phyloP scores from a whole-genome alignment of 2,329 filamentous ascomycete species.

The Ophiostoma fasciatum region DNA sequence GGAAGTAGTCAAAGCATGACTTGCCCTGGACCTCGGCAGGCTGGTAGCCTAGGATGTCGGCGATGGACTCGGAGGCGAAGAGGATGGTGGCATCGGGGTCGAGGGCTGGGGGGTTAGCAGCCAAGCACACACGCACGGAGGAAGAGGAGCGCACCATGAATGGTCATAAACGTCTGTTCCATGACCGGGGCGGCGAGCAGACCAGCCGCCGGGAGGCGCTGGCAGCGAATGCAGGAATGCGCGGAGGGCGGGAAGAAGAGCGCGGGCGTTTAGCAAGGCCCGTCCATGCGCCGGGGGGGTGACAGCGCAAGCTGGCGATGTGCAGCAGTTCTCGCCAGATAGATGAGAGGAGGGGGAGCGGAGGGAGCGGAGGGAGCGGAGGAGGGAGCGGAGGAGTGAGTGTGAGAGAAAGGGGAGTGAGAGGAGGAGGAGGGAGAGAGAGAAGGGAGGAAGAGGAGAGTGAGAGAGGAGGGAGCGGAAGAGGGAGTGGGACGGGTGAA shows the following conservation, averaged over 20 bases:
- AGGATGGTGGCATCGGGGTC: conserved; percentile 62
- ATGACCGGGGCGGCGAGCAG: conserved; percentile 23
- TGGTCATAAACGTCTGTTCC: conserved; percentile 85
- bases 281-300: too few relatives aligned
- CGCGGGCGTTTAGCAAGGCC: too few relatives aligned
- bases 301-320: too few relatives aligned
- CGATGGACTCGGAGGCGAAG: conserved; percentile 71
- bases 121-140: background rate
- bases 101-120: conserved; percentile 39
- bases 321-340: background rate
- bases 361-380: too few relatives aligned
- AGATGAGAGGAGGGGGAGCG: too few relatives aligned
- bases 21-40: conserved; percentile 61
- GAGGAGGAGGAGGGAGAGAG: background rate
- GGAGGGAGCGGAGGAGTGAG: too few relatives aligned
- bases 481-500: too few relatives aligned
- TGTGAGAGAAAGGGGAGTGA: background rate
- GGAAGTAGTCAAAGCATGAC: conserved; percentile 77
- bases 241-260: too few relatives aligned
- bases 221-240: too few relatives aligned
- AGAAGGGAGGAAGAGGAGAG: background rate
- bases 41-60: conserved; percentile 67
- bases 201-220: too few relatives aligned
- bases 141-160: conserved; percentile 52
- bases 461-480: too few relatives aligned